phyloP scores from a whole-genome alignment of 2,329 filamentous ascomycete genomes.

The Boeremia lycopersici region DNA sequence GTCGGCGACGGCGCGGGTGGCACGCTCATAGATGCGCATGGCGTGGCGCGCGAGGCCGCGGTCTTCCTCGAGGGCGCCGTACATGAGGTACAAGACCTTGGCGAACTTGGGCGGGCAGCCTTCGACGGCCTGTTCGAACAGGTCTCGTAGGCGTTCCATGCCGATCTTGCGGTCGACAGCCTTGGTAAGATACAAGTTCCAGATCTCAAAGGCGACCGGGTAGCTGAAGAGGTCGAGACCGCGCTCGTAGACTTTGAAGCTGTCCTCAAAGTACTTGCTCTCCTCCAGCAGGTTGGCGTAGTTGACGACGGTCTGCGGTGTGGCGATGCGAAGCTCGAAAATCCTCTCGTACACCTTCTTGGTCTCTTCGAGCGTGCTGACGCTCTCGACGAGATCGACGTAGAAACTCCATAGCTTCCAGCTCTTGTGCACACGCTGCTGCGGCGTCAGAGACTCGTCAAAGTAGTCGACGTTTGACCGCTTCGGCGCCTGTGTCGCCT shows the following conservation, averaged over 20 bases:
- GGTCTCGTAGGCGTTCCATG: conserved; percentile 89
- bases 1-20: conserved; percentile 90
- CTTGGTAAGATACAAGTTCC: conserved; percentile 98
- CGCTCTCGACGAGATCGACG: conserved; percentile 94
- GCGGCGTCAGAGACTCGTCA: conserved; percentile 89
- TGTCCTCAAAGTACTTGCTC: conserved; percentile 93
- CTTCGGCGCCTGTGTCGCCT: conserved; percentile 95
- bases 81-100: conserved; percentile 96
- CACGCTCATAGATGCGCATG: conserved; percentile 98
- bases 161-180: conserved; percentile 95
- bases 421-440: conserved; percentile 97
- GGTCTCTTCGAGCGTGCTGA: conserved; percentile 88
- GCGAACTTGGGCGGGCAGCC: conserved; percentile 95
- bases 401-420: conserved; percentile 99
- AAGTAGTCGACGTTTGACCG: conserved; percentile 99
- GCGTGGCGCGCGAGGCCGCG: conserved; percentile 91
- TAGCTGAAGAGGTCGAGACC: conserved; percentile 98
- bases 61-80: conserved; percentile 95
- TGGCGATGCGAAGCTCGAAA: conserved; percentile 96
- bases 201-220: conserved; percentile 95
- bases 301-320: conserved; percentile 97
- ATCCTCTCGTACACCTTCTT: conserved; percentile 95
- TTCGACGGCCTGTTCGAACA: conserved; percentile 97
- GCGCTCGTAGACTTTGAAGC: conserved; percentile 95
- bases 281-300: conserved; percentile 96